These are phyloP conservation scores for Fusarium setosum DNA, from an alignment of 2,329 filamentous ascomycete genomes.

Conservation along the genomic window DNA sequence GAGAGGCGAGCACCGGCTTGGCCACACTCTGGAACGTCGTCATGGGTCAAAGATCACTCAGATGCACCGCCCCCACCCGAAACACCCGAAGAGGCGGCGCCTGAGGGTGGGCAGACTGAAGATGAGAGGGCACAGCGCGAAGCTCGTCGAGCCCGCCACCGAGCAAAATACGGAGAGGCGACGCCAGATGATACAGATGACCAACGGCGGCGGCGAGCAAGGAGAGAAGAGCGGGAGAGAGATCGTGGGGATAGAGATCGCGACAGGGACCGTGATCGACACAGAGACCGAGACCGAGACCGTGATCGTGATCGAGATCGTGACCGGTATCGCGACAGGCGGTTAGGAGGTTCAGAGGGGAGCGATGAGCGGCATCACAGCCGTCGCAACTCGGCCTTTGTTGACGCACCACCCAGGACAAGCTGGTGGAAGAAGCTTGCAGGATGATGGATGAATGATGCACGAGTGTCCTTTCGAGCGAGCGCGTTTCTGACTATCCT, in stretches of 20 bases:
- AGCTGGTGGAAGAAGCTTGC: constrained; percentile 72
- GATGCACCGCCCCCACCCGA: constrained; percentile 70
- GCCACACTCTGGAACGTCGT: constrained; percentile 73
- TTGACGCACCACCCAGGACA: constrained; percentile 61
- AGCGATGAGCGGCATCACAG: constrained; percentile 58
- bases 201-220: constrained; percentile 54
- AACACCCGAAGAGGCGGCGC: constrained; percentile 43
- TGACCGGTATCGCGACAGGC: constrained; percentile 41
- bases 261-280: constrained; percentile 30
- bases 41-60: constrained; percentile 74
- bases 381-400: constrained; percentile 54
- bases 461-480: constrained; percentile 40
- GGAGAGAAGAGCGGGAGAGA: constrained; percentile 51
- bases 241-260: constrained; percentile 37
- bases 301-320: constrained; percentile 6
- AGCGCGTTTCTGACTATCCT: constrained; percentile 39
- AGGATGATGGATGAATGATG: constrained; percentile 45
- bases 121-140: constrained; percentile 64
- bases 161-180: constrained; percentile 55
- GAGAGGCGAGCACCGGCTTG: constrained; percentile 55
- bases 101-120: constrained; percentile 52
- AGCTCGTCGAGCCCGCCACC: constrained; percentile 58
- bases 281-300: constrained; percentile 43
- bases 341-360: constrained; percentile 52
- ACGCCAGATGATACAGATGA: constrained; percentile 58